Conservation (phyloP, 257 asterid species). For the Solanum chiquidenum region DNA sequence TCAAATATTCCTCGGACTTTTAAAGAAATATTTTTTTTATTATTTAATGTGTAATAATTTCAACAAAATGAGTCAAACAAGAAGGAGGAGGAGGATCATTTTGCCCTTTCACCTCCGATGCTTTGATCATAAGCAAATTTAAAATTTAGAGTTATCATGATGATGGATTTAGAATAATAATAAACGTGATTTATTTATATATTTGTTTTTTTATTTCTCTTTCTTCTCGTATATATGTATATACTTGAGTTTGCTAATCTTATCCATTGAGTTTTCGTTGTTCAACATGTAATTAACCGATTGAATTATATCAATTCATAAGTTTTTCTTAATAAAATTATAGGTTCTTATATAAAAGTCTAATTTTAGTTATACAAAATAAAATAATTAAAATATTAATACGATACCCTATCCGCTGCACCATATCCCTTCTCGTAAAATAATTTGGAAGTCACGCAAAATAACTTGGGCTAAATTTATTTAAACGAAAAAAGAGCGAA, state of each 20-base stretch:
- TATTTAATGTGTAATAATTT: background rate
- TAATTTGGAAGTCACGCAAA: background rate
- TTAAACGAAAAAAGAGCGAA: background rate
- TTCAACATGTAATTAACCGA: too few species aligned
- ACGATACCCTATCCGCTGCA: background rate
- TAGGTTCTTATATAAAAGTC: too few species aligned
- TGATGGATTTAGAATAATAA: too few species aligned
- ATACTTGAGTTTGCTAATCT: background rate
- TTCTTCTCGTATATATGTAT: background rate
- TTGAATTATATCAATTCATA: too few species aligned
- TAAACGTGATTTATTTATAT: background rate
- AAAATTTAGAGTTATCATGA: too few species aligned
- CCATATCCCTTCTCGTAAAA: too few species aligned
- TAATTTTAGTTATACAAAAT: too few species aligned
- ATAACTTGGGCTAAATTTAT: background rate
- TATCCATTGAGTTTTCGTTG: too few species aligned
- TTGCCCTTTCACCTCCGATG: background rate
- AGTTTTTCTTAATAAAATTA: too few species aligned
- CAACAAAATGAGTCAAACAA: background rate
- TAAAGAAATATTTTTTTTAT: background rate
- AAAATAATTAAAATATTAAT: too few species aligned
- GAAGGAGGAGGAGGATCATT: background rate
- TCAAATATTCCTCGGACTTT: background rate
- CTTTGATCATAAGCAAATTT: too few species aligned
- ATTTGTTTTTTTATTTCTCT: background rate